phyloP scores from a whole-genome alignment of 2,329 filamentous ascomycete genomes.

The Elsinoe perseae region DNA sequence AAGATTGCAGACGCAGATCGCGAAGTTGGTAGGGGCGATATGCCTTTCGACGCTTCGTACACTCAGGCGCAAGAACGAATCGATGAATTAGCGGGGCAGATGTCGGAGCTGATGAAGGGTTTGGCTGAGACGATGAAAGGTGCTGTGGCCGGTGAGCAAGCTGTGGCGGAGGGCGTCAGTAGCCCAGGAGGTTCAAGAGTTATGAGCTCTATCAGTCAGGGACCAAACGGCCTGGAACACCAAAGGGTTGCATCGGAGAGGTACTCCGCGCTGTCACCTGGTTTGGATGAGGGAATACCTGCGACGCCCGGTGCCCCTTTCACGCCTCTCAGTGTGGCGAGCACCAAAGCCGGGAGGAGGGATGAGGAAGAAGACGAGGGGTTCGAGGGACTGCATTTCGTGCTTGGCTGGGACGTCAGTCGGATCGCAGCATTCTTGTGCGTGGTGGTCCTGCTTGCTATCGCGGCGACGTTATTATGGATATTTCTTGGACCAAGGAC shows the following conservation, averaged over 20 bases:
- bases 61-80: neutral
- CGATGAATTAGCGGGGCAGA: neutral
- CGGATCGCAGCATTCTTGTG: conserved; percentile 27
- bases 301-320: neutral
- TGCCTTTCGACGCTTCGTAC: neutral
- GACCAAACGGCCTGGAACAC: neutral
- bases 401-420: conserved; percentile 28
- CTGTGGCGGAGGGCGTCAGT: neutral
- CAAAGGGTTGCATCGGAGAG: neutral
- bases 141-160: neutral
- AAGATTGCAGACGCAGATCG: conserved; percentile 27
- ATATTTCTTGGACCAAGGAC: conserved; percentile 29
- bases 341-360: neutral
- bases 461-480: conserved; percentile 31
- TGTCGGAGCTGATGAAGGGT: neutral
- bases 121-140: conserved; percentile 10
- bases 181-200: neutral
- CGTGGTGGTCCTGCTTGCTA: conserved; percentile 25
- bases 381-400: conserved; percentile 32
- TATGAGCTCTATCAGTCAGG: neutral
- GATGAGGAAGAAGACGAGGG: conserved; percentile 13
- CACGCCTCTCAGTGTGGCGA: conserved; percentile 2
- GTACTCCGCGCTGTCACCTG: neutral
- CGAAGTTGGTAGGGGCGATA: neutral
- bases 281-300: neutral